Conservation (phyloP, 192 early-diverging fungal species). For the Helicostylum pulchrum region DNA sequence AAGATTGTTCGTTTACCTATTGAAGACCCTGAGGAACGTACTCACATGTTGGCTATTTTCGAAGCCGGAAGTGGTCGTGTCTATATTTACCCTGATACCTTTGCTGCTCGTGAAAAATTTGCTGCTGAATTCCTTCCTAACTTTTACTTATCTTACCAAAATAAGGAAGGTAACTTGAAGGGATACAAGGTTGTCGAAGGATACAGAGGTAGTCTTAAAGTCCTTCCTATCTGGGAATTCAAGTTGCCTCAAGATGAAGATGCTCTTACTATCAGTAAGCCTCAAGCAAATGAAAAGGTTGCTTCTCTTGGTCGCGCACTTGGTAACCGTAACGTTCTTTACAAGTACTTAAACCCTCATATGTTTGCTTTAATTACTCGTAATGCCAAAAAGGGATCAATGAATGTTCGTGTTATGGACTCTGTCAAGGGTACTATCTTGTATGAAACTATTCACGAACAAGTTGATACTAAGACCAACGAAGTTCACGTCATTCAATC, state of each 20-base stretch:
- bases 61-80: constrained; percentile 50
- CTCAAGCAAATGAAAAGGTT: constrained; percentile 48
- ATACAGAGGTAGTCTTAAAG: constrained; percentile 43
- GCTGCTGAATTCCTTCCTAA: constrained; percentile 42
- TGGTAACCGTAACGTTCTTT: constrained; percentile 93
- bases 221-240: constrained; percentile 48
- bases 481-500: constrained; percentile 67
- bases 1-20: constrained; percentile 61
- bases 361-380: constrained; percentile 71
- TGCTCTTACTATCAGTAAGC: constrained; percentile 6
- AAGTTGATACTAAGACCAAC: constrained; percentile 44
- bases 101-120: constrained; percentile 50
- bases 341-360: constrained; percentile 98
- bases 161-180: constrained; percentile 41
- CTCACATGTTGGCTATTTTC: constrained; percentile 48
- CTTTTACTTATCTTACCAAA: constrained; percentile 69
- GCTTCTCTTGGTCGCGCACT: constrained; percentile 91
- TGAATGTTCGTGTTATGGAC: constrained; percentile 83
- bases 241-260: constrained; percentile 55
- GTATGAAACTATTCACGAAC: constrained; percentile 63
- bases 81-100: constrained; percentile 63
- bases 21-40: constrained; percentile 60
- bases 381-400: constrained; percentile 31
- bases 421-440: constrained; percentile 82
- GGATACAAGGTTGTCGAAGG: constrained; percentile 56